phyloP scores from a whole-genome alignment of 1,284 basidiomycete species.

The Sporisorium exsertum region DNA sequence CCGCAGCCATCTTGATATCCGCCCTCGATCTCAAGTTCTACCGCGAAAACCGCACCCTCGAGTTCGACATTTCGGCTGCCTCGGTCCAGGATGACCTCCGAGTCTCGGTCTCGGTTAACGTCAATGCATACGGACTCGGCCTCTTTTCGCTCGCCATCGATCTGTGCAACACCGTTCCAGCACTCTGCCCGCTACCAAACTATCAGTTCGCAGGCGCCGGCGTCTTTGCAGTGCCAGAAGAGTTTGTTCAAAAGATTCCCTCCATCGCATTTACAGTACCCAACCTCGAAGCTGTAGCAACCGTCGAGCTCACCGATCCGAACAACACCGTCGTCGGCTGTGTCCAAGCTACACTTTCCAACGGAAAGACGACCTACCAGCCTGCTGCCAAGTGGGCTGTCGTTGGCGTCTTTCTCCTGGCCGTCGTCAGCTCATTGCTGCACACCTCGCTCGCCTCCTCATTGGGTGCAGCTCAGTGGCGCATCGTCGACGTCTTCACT shows the following conservation, averaged over 20 bases:
- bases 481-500: conserved; percentile 82
- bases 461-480: conserved; percentile 71
- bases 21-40: conserved; percentile 60
- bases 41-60: conserved; percentile 60
- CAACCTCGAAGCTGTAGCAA: conserved; percentile 89
- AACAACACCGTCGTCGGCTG: conserved; percentile 83
- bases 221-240: conserved; percentile 78
- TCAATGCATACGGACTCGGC: conserved; percentile 66
- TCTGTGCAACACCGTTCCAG: conserved; percentile 59
- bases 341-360: conserved; percentile 88
- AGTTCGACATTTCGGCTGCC: conserved; percentile 64
- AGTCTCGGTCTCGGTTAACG: conserved; percentile 49
- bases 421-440: conserved; percentile 77
- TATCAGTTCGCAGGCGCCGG: conserved; percentile 74
- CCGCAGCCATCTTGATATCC: conserved; percentile 60
- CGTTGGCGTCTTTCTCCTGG: conserved; percentile 78
- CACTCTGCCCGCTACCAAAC: conserved; percentile 65
- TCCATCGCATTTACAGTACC: conserved; percentile 86
- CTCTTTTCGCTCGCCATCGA: conserved; percentile 62
- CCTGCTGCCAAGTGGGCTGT: conserved; percentile 81
- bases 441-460: conserved; percentile 73
- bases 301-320: conserved; percentile 80
- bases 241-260: conserved; percentile 75
- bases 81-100: conserved; percentile 53
- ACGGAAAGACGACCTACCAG: conserved; percentile 86